Percentiles rank a stretch among this genome's conserved stretches.
Conservation (phyloP, 1,139 yeast species). For the Zygosaccharomyces sapae region DNA sequence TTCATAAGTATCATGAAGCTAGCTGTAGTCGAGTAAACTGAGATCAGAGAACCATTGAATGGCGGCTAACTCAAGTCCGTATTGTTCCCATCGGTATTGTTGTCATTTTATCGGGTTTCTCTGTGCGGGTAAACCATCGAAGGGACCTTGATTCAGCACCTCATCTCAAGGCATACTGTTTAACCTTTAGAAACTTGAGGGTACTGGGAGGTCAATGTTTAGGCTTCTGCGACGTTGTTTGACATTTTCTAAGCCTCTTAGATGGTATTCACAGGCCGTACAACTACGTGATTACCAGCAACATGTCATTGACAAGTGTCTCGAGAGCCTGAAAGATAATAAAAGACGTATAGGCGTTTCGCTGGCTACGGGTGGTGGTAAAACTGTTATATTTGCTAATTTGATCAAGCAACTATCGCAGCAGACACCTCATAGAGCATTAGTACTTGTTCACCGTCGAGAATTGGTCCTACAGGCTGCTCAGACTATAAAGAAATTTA, state of each 20-base stretch:
- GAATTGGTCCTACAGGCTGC: slow-evolving; percentile 76
- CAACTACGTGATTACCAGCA: slow-evolving; percentile 61
- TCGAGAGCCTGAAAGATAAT: slow-evolving; percentile 47
- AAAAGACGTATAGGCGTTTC: slow-evolving; percentile 69
- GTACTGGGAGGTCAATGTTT: not conserved
- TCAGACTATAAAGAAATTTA: slow-evolving; percentile 43
- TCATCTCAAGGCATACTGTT: not conserved
- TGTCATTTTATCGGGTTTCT: not conserved
- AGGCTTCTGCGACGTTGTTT: not conserved
- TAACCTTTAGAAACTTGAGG: not conserved
- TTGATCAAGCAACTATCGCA: slow-evolving; percentile 48
- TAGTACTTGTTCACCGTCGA: slow-evolving; percentile 76
- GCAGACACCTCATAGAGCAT: slow-evolving; percentile 31
- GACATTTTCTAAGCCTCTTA: slow-evolving; percentile 1
- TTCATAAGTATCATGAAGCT: too few relatives aligned
- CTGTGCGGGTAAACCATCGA: not conserved
- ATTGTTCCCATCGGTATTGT: not conserved
- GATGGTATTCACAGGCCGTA: slow-evolving; percentile 9
- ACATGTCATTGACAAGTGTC: slow-evolving; percentile 59
- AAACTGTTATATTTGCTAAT: slow-evolving; percentile 77
- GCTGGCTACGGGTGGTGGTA: slow-evolving; percentile 94
- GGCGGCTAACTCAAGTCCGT: not conserved
- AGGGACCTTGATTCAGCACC: not conserved
- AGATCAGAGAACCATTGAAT: not conserved
- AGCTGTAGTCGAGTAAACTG: too few relatives aligned